These are phyloP conservation scores for Rhamnella rubrinervis DNA, from an alignment of 331 rosid genomes.

Conservation along the genomic window DNA sequence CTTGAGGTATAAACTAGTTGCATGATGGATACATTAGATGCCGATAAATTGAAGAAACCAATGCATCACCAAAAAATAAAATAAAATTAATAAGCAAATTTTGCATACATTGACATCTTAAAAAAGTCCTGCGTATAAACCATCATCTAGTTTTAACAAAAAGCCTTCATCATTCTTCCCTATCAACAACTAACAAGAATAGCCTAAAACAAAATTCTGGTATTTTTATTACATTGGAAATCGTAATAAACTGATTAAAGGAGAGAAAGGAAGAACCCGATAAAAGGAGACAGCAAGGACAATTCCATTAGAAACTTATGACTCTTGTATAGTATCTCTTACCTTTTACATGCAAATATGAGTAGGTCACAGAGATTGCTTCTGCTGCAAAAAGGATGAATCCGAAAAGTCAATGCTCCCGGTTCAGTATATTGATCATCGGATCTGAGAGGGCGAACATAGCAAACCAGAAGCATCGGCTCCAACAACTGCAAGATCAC, in stretches of 20 bases:
- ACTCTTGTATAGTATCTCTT: conserved; percentile 26
- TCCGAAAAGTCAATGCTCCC: conserved; percentile 28
- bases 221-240: conserved; percentile 12
- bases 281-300: conserved; percentile 1
- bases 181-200: conserved; percentile 16
- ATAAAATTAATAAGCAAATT: background rate
- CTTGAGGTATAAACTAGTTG: too few relatives aligned
- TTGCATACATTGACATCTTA: background rate
- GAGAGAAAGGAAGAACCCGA: background rate
- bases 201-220: conserved; percentile 24
- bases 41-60: too few relatives aligned
- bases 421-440: conserved; percentile 43
- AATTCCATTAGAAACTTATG: conserved; percentile 11
- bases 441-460: conserved; percentile 87
- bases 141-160: background rate
- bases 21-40: too few relatives aligned
- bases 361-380: conserved; percentile 9
- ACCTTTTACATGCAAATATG: conserved; percentile 25
- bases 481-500: conserved; percentile 81
- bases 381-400: conserved; percentile 39
- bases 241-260: conserved; percentile 14
- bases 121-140: background rate
- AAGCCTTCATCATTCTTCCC: background rate
- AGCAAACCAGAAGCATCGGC: conserved; percentile 88
- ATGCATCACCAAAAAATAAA: background rate